Evolutionary conservation across 306 rosid genomes (phyloP).

Genomic region (Bauhinia variegata): DNA sequence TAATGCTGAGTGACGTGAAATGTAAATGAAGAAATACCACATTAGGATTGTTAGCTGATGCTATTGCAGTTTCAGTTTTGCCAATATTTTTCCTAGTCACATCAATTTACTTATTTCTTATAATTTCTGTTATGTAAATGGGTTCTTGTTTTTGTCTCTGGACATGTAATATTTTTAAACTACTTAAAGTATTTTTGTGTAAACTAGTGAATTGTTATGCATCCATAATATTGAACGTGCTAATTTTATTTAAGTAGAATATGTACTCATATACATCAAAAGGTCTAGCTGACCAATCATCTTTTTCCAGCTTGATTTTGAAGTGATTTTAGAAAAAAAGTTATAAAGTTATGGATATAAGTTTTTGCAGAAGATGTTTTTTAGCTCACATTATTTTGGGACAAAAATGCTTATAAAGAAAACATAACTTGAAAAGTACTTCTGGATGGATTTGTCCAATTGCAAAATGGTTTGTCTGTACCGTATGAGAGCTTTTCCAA

Average conservation of each 20-base stretch:
- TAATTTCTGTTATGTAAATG: no score
- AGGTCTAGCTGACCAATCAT: background rate
- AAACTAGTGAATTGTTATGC: background rate
- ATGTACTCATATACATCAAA: no score
- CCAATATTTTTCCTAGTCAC: slow-evolving; percentile 5
- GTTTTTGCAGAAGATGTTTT: background rate
- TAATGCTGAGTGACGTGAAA: background rate
- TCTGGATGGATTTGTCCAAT: background rate
- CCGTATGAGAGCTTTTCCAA: background rate
- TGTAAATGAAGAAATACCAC: background rate
- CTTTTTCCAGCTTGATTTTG: slow-evolving; percentile 8
- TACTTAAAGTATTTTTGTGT: background rate
- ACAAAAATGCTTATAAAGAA: background rate
- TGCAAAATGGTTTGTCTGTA: background rate
- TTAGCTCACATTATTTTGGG: background rate
- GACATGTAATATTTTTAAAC: background rate
- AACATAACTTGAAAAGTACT: background rate
- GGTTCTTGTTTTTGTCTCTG: background rate
- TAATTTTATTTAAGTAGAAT: no score
- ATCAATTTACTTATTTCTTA: no score
- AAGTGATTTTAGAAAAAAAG: background rate
- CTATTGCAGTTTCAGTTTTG: background rate
- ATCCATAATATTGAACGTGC: no score
- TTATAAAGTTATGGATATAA: background rate
- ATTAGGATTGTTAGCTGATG: background rate